Evolutionary conservation across 495 filamentous ascomycete genomes (phyloP).

Genomic region (Elaphomyces granulatus): DNA sequence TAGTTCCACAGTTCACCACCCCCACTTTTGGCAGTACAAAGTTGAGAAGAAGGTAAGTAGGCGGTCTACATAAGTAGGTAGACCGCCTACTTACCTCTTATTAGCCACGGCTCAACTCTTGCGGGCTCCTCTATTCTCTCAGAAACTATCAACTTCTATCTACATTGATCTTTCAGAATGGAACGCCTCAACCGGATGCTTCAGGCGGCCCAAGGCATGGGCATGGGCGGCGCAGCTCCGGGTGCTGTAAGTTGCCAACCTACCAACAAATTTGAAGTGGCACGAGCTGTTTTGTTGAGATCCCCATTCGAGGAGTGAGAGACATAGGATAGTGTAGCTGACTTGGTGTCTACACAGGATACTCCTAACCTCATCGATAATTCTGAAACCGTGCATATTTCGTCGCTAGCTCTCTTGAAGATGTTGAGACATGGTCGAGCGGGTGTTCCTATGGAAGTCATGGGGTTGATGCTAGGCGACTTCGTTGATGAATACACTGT

Average conservation of each 20-base stretch:
- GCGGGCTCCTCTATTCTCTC: slow-evolving; percentile 12
- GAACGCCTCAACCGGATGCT: slow-evolving; percentile 79
- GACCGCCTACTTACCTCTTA: too few species aligned
- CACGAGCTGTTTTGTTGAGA: slow-evolving; percentile 5
- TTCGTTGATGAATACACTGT: slow-evolving; percentile 99
- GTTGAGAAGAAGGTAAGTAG: too few species aligned
- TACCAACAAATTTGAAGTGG: not conserved
- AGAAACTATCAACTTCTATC: too few species aligned
- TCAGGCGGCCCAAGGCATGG: slow-evolving; percentile 63
- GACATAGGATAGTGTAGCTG: too few species aligned
- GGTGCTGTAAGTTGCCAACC: slow-evolving; percentile 51
- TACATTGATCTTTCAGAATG: slow-evolving; percentile 45
- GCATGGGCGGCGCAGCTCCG: slow-evolving; percentile 50
- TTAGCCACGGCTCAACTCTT: too few species aligned
- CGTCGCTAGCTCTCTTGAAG: slow-evolving; percentile 90
- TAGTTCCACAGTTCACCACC: too few species aligned
- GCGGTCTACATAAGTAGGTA: too few species aligned
- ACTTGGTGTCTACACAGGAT: slow-evolving; percentile 41
- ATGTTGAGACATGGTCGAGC: slow-evolving; percentile 96
- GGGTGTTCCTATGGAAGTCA: slow-evolving; percentile 99
- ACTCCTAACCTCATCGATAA: slow-evolving; percentile 86
- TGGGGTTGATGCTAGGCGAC: slow-evolving; percentile 97
- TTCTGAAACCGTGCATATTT: slow-evolving; percentile 98
- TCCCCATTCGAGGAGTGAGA: slow-evolving; percentile 4
- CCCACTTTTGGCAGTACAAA: too few species aligned